Evolutionary conservation across 352 stramenopile genomes (phyloP), one percentile per base, ranked within the genome.

Genomic region (Elongisporangium prolatum): DNA sequence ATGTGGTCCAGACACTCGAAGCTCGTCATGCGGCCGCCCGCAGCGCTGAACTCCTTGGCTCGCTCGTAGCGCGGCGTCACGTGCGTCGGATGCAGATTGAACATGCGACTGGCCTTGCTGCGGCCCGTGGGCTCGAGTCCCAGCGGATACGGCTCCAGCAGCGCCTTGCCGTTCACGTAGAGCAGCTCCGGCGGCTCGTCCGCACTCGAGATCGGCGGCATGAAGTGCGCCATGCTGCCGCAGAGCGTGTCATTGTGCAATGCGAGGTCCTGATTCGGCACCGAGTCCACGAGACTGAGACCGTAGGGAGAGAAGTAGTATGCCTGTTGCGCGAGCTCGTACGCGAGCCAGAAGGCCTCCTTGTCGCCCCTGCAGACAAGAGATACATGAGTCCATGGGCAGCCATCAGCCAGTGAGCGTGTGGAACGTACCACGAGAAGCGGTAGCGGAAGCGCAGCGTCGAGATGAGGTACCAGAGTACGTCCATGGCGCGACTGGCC

Each of bases 361-460:
- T 69, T 69, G 38, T 69, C 63, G 20, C 63, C 63, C 61, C 66
- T 40, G 28, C 28, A 40, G 8, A 1, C 4, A 13, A 72, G 70
- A 88, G 1, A 79, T 78, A 2, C 77, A 89, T 16, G 69, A 44
- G 1, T 52, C 55, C 18, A 34, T 34, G 24, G 7, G 80, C 67
- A 0, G 72, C 68, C 18, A 89, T 72, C 16, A 91, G 52, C 83
- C 83, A 93, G 50, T 89, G 89, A 0, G 74, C 55, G 48, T 93
- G 80, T 53, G 89, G 89, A 66, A 88, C 80, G 9, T 79, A 77
- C 63, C 69, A 89, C n/a, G 77, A 91, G 48, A 85, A 89, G 56
- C 75, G 60, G 67, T 74, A 75, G n/a, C 72, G 60, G 56, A 79
- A 79, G 21, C 68, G 73, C 48, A 72, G 57, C 18, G 71, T 52